phyloP scores from a whole-genome alignment of 2,329 filamentous ascomycete genomes.

The Drechslera avenae region DNA sequence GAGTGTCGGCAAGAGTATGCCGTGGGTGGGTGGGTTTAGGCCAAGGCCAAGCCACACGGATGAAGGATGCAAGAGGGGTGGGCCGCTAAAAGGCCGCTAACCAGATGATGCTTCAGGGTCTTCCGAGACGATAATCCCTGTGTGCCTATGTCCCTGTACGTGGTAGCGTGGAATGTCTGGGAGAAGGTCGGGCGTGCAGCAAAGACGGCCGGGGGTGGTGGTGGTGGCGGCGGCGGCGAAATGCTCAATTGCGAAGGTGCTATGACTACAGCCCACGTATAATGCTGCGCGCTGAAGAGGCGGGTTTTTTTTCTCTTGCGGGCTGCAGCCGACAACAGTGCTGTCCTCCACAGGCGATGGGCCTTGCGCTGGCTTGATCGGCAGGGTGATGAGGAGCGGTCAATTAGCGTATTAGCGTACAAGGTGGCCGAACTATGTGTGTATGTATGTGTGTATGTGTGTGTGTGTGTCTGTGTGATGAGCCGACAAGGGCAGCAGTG shows the following conservation, averaged over 20 bases:
- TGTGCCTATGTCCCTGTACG: no score
- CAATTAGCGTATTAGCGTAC: conserved; percentile 17
- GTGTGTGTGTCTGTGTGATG: no score
- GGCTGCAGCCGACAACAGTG: neutral
- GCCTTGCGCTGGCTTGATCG: conserved; percentile 6
- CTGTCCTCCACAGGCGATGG: neutral
- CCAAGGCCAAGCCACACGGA: conserved; percentile 20
- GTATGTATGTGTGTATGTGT: no score
- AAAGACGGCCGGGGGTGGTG: neutral
- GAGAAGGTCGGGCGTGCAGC: conserved; percentile 1
- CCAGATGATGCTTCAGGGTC: conserved; percentile 15
- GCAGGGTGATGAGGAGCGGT: conserved; percentile 16
- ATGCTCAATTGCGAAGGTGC: neutral
- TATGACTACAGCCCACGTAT: no score
- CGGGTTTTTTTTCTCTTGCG: no score
- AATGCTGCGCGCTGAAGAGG: neutral
- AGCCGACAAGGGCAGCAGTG: neutral
- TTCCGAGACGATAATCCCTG: conserved; percentile 18
- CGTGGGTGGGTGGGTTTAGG: conserved; percentile 23
- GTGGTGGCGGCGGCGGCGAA: conserved; percentile 15
- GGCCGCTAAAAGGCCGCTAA: conserved; percentile 7
- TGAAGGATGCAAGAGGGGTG: conserved; percentile 31
- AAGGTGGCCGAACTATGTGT: conserved; percentile 11
- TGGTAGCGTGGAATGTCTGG: conserved; percentile 10
- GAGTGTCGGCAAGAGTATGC: conserved; percentile 28